Evolutionary conservation across 1,139 yeast species (phyloP).

Genomic region (Dujonia santamariae): DNA sequence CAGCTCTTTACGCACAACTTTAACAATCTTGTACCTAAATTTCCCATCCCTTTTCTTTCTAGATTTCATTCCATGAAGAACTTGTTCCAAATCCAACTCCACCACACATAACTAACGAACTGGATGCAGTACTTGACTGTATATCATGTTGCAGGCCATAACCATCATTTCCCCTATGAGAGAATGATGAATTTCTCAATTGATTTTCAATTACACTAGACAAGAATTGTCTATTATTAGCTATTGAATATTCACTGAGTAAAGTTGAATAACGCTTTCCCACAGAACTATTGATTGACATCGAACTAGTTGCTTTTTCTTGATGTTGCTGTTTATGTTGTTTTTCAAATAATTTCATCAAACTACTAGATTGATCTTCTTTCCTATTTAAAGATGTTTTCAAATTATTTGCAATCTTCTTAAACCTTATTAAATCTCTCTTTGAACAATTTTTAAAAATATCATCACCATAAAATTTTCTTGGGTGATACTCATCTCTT

Average conservation of each 20-base stretch:
- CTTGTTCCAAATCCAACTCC: conserved; percentile 11
- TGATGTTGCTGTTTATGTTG: conserved; percentile 23
- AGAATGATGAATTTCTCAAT: conserved; percentile 2
- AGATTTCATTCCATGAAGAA: conserved; percentile 18
- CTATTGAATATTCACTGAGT: conserved; percentile 1
- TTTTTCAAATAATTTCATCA: conserved; percentile 6
- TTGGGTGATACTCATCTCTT: too few relatives aligned
- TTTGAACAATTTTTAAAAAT: conserved; percentile 6
- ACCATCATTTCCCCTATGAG: conserved; percentile 3
- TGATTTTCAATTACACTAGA: conserved; percentile 7
- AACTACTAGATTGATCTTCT: conserved; percentile 2
- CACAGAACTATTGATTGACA: not conserved
- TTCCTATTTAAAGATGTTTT: conserved; percentile 7
- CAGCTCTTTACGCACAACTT: too few relatives aligned
- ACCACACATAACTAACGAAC: conserved; percentile 8
- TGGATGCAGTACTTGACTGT: conserved; percentile 7
- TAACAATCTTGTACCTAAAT: too few relatives aligned
- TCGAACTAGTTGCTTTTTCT: not conserved
- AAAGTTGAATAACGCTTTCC: conserved; percentile 7
- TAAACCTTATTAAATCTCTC: conserved; percentile 5
- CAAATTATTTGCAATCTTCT: conserved; percentile 6
- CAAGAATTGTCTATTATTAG: conserved; percentile 5
- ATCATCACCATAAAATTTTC: conserved; percentile 7
- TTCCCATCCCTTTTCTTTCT: too few relatives aligned
- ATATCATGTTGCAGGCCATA: conserved; percentile 4